These are phyloP conservation scores for Hygrophila difformis DNA, from an alignment of 257 asterid species.

Conservation along the genomic window DNA sequence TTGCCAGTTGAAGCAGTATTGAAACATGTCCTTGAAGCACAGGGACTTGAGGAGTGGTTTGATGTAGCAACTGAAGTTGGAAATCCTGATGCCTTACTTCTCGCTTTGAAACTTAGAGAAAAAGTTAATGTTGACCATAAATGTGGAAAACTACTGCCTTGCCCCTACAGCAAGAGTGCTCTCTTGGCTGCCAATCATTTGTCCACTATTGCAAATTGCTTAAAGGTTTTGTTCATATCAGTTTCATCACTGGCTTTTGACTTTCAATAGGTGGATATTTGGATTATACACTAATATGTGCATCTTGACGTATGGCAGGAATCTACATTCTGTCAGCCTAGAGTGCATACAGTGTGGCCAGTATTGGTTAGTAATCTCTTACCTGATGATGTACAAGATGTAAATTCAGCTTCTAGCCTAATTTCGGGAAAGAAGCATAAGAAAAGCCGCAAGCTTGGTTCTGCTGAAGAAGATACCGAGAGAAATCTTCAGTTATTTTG, in stretches of 20 bases:
- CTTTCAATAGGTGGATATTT: constrained; percentile 4
- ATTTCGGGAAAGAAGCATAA: constrained; percentile 68
- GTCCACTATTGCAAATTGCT: constrained; percentile 52
- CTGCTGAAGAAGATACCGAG: constrained; percentile 64
- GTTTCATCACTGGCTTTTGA: constrained; percentile 9
- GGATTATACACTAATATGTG: constrained; percentile 15
- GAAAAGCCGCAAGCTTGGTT: constrained; percentile 48
- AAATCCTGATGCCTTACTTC: constrained; percentile 82
- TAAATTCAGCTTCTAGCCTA: constrained; percentile 37
- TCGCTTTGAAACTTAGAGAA: constrained; percentile 70
- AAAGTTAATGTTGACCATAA: constrained; percentile 38
- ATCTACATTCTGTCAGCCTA: constrained; percentile 89
- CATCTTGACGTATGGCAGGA: constrained; percentile 46
- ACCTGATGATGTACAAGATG: constrained; percentile 55
- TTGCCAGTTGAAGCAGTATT: constrained; percentile 53
- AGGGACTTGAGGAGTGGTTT: constrained; percentile 79
- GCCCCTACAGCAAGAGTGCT: constrained; percentile 50
- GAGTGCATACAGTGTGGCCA: constrained; percentile 82
- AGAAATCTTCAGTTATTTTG: constrained; percentile 52
- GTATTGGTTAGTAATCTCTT: constrained; percentile 57
- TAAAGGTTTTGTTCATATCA: constrained; percentile 49
- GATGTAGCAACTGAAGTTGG: constrained; percentile 69
- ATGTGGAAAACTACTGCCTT: constrained; percentile 71
- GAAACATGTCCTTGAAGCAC: constrained; percentile 72
- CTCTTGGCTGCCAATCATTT: constrained; percentile 59